Conservation (phyloP, 2,329 filamentous ascomycete species). For the Simplicillium sp. region DNA sequence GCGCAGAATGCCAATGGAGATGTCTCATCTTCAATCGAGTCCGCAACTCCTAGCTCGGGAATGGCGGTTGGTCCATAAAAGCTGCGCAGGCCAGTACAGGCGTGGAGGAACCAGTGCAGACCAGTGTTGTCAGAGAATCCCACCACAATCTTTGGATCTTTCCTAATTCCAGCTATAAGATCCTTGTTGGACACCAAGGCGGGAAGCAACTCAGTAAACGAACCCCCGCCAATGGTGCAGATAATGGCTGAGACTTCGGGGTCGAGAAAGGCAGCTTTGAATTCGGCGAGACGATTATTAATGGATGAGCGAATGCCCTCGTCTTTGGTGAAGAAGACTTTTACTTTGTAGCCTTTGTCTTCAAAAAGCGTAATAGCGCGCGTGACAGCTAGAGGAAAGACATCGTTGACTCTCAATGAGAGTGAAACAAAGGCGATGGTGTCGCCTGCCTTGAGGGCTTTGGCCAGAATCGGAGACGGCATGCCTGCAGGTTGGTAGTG, state of each 20-base stretch:
- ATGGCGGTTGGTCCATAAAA: slow-evolving; percentile 32
- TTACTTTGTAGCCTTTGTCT: slow-evolving; percentile 22
- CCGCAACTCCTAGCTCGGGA: slow-evolving; percentile 14
- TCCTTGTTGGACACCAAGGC: slow-evolving; percentile 23
- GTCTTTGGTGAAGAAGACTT: slow-evolving; percentile 15
- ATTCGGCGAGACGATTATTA: slow-evolving; percentile 18
- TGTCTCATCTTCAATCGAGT: no score
- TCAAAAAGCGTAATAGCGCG: slow-evolving; percentile 19
- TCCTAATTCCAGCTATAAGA: slow-evolving; percentile 20
- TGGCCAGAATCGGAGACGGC: neutral
- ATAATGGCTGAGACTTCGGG: slow-evolving; percentile 23
- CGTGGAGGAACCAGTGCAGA: slow-evolving; percentile 30
- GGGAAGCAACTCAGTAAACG: slow-evolving; percentile 29
- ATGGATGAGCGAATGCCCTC: neutral
- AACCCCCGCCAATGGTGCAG: slow-evolving; percentile 28
- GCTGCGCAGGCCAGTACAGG: slow-evolving; percentile 26
- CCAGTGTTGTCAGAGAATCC: slow-evolving; percentile 32
- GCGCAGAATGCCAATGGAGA: no score
- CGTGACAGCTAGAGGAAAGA: slow-evolving; percentile 15
- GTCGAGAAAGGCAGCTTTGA: slow-evolving; percentile 27
- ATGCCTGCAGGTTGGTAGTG: no score
- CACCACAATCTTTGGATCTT: slow-evolving; percentile 29
- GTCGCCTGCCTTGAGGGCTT: slow-evolving; percentile 19
- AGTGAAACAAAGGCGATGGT: slow-evolving; percentile 31
- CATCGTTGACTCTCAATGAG: slow-evolving; percentile 24